A percentile compares a stretch with the other conserved stretches of the same genome.
These are phyloP conservation scores for Strigomonas galati DNA, from an alignment of 208 protist genomes.

Conservation along the genomic window DNA sequence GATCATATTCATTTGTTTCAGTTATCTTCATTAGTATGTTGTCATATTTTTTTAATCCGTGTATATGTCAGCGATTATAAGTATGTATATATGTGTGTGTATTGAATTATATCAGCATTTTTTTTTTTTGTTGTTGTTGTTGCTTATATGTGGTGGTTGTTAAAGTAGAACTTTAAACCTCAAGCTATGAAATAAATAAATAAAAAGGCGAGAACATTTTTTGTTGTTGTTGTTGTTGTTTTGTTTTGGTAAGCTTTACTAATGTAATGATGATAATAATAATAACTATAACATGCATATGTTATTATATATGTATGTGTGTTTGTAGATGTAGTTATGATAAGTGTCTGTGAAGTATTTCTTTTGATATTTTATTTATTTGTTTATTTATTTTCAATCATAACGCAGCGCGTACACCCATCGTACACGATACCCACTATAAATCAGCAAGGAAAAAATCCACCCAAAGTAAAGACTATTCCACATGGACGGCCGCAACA, in stretches of 20 bases:
- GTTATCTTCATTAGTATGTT: neutral
- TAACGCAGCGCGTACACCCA: constrained; percentile 62
- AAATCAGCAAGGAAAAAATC: constrained; percentile 48
- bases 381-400: constrained; percentile 27
- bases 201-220: constrained; percentile 13
- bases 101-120: no score
- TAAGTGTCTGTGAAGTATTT: no score
- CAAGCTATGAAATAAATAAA: constrained; percentile 50
- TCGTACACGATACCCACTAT: constrained; percentile 40
- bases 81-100: neutral
- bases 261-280: no score
- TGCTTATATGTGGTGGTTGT: no score
- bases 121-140: no score
- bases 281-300: neutral
- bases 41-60: neutral
- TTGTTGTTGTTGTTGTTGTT: neutral
- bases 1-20: neutral
- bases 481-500: constrained; percentile 29
- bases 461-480: constrained; percentile 45
- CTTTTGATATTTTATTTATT: neutral
- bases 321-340: no score
- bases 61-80: neutral
- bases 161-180: no score
- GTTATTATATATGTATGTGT: neutral
- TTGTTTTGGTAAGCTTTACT: constrained; percentile 2